A percentile compares a stretch with the other conserved stretches of the same genome.
Evolutionary conservation across 805 yeast genomes (phyloP).

Genomic region (Hanseniaspora taiwanica): DNA sequence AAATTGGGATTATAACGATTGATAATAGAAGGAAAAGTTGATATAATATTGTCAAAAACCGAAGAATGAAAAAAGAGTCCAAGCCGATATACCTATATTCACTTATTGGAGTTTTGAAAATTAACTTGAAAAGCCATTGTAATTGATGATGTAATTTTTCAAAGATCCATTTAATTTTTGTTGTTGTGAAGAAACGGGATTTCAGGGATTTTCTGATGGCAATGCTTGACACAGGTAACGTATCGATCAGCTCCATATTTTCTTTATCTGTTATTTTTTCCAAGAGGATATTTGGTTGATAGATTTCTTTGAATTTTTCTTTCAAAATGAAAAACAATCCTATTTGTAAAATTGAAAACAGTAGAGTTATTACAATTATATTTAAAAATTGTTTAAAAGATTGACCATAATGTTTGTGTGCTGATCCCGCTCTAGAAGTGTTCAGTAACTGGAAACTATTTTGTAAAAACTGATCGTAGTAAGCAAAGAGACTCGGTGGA

Average conservation of each 20-base stretch:
- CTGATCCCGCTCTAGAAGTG: conserved; percentile 44
- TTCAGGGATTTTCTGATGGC: too few species aligned
- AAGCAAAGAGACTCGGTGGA: not conserved
- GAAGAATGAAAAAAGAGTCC: conserved; percentile 61
- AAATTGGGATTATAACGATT: conserved; percentile 38
- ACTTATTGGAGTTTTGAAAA: conserved; percentile 26
- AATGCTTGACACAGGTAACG: too few species aligned
- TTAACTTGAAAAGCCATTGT: conserved; percentile 42
- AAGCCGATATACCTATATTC: conserved; percentile 43
- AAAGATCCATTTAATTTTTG: too few species aligned
- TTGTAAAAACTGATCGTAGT: not conserved
- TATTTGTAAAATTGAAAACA: conserved; percentile 42
- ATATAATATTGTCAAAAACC: conserved; percentile 43
- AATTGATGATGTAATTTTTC: conserved; percentile 23
- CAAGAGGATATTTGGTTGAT: conserved; percentile 37
- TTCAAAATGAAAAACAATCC: conserved; percentile 28
- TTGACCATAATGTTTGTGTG: conserved; percentile 45
- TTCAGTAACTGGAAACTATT: conserved; percentile 29
- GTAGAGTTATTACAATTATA: conserved; percentile 39
- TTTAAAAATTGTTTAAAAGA: conserved; percentile 43
- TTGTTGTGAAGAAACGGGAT: too few species aligned
- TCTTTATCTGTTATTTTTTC: not conserved
- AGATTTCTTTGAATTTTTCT: conserved; percentile 27
- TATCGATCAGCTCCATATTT: too few species aligned
- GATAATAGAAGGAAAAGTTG: conserved; percentile 41